phyloP scores from a whole-genome alignment of 768 basidiomycete genomes.

The Suillus discolor region DNA sequence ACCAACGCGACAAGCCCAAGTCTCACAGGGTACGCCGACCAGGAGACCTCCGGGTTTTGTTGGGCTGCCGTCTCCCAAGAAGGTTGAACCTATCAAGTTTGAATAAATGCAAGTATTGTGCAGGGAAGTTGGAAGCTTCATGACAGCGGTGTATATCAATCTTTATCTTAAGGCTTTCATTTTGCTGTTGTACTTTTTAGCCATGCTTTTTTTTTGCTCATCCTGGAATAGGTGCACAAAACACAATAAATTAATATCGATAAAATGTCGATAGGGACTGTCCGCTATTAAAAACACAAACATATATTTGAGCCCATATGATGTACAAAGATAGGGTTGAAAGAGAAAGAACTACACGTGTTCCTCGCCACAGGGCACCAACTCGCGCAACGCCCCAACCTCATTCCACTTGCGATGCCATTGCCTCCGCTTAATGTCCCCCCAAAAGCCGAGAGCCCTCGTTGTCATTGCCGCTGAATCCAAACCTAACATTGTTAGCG shows the following conservation, averaged over 20 bases:
- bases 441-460: slow-evolving; percentile 37
- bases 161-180: not conserved
- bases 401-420: not conserved
- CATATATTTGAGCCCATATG: not conserved
- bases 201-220: slow-evolving; percentile 14
- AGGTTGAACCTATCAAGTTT: slow-evolving; percentile 46
- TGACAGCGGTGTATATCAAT: not conserved
- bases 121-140: not conserved
- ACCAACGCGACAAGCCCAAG: slow-evolving; percentile 17
- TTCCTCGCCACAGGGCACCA: not conserved
- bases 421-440: slow-evolving; percentile 20
- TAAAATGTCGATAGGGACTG: not conserved
- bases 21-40: slow-evolving; percentile 25
- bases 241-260: slow-evolving; percentile 4
- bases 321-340: not conserved
- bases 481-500: slow-evolving; percentile 26
- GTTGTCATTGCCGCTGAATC: slow-evolving; percentile 23
- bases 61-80: slow-evolving; percentile 43
- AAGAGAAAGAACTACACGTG: slow-evolving; percentile 9
- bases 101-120: slow-evolving; percentile 25
- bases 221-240: not conserved
- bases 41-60: slow-evolving; percentile 24
- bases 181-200: slow-evolving; percentile 11
- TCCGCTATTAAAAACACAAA: not conserved
- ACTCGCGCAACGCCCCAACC: not conserved